phyloP scores from a whole-genome alignment of 495 filamentous ascomycete species.

The Aspergillus egyptiacus region DNA sequence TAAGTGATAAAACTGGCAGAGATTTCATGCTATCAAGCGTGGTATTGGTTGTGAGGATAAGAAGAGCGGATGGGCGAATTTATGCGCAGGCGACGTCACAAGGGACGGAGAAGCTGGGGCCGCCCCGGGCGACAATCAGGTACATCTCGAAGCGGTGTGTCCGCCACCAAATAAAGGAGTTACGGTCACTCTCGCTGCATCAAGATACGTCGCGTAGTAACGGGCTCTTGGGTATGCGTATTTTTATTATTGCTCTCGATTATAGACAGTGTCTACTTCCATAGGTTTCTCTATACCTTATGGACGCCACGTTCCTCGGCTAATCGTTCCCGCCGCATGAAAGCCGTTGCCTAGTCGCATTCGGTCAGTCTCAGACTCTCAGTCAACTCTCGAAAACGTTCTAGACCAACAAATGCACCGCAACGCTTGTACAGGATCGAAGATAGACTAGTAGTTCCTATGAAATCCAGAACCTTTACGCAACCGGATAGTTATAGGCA shows the following conservation, averaged over 20 bases:
- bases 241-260: too few species aligned
- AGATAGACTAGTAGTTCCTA: too few species aligned
- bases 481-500: too few species aligned
- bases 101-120: neutral
- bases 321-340: conserved; percentile 14
- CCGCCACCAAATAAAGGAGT: conserved; percentile 1
- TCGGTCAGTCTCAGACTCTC: too few species aligned
- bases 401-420: too few species aligned
- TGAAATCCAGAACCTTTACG: too few species aligned
- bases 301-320: conserved; percentile 3
- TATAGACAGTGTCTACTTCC: too few species aligned
- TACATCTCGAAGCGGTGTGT: conserved; percentile 18
- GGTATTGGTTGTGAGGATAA: neutral
- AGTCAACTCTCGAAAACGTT: conserved; percentile 5
- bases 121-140: neutral
- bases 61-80: conserved; percentile 4
- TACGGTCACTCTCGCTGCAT: too few species aligned
- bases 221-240: too few species aligned
- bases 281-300: too few species aligned
- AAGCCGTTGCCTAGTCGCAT: conserved; percentile 17
- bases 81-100: conserved; percentile 20
- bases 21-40: conserved; percentile 10
- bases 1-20: conserved; percentile 5
- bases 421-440: too few species aligned
- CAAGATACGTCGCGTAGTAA: too few species aligned